Evolutionary conservation across 2,329 filamentous ascomycete genomes (phyloP), one percentile per base, ranked within the genome.

Genomic region (Cercospora canescens): DNA sequence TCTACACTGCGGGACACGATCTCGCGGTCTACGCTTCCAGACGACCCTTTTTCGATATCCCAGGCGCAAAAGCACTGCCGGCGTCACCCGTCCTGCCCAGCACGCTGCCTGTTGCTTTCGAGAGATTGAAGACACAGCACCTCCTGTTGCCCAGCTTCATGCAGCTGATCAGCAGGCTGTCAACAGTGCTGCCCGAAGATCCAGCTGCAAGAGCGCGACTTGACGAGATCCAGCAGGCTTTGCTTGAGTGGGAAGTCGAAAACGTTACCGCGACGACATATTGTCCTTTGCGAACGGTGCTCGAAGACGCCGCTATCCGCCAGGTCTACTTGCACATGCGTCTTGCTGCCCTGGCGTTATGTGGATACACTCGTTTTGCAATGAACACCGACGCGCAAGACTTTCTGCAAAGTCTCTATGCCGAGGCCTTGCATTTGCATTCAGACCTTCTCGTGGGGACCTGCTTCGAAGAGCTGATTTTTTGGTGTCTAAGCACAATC

Each of bases 401-500:
- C 7, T 59, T 56, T 2, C 64, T 68, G 4, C 58, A 65, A 32
- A 41, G 55, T 14, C 52, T 70, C 6, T 68, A 69, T 45, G 21
- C 45, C 55, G 68, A 70, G 35, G 48, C 66, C 11, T 30, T 62
- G 6, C 54, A 41, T 4, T 60, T 71, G 11, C 63, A 64, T 4
- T 41, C 67, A 1, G 66, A 69, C 1, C 45, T 67, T 12, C 64
- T 72, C 21, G 41, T 71, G 32, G 68, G 65, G 12, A 71, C 67
- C 0, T 57, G 70, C 11, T 72, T 65, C 37, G 70, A 69, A 26
- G 69, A 71, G 37, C 45, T 68, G 8, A 57, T 61, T 9, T 64
- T 71, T 55, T 72, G 69, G 70, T 59, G 66, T 11, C 59, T 72
- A 14, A 66, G 68, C 30, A 64, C 58, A 24, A 67, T 71, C 28